Evolutionary conservation across 176 grass and related monocot genomes (phyloP).

Genomic region (Puccinellia tenuiflora): DNA sequence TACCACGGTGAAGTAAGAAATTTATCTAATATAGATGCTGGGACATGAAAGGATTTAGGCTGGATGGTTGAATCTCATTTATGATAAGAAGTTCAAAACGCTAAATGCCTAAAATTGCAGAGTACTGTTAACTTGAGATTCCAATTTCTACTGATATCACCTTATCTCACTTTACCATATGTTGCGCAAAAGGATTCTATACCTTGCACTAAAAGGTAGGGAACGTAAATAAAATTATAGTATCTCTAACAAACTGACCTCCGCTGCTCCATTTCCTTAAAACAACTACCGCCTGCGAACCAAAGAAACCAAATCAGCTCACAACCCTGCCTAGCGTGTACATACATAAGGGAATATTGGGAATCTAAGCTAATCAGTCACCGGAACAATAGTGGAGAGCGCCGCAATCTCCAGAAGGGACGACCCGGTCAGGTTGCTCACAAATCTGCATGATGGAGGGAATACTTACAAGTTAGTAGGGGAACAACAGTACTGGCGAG

Average conservation of each 20-base stretch:
- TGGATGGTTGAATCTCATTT: neutral
- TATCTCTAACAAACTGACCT: conserved; percentile 22
- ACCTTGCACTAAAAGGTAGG: neutral
- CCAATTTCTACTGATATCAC: neutral
- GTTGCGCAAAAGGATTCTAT: neutral
- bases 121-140: neutral
- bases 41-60: neutral
- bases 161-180: neutral
- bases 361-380: neutral
- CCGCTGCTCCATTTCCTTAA: conserved; percentile 67
- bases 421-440: conserved; percentile 70
- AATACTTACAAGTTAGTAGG: neutral
- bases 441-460: conserved; percentile 37
- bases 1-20: neutral
- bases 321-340: neutral
- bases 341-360: neutral
- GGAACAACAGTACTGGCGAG: neutral
- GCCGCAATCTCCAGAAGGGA: conserved; percentile 64
- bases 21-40: neutral
- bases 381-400: conserved; percentile 70
- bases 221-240: neutral
- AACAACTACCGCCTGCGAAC: conserved; percentile 62
- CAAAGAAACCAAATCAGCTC: neutral
- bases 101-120: neutral
- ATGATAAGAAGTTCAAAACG: neutral